These are phyloP conservation scores for Pestalotiopsis sp. DNA, from an alignment of 2,329 filamentous ascomycete genomes.

Conservation along the genomic window DNA sequence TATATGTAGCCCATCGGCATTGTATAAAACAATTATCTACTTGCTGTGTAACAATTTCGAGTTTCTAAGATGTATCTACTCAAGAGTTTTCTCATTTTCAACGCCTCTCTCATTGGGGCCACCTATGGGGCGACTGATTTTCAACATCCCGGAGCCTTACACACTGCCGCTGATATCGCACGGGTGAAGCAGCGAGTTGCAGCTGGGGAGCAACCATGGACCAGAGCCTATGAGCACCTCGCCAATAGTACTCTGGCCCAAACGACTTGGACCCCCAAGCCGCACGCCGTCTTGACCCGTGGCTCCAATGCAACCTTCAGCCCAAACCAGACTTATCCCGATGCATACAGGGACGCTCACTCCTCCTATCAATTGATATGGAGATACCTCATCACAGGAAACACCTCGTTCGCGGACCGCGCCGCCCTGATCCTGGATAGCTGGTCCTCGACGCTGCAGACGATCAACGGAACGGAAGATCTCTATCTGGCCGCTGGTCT, in stretches of 20 bases:
- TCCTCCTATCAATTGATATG: slow-evolving; percentile 42
- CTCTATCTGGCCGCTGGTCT: slow-evolving; percentile 42
- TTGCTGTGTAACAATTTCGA: neutral
- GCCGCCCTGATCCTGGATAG: slow-evolving; percentile 38
- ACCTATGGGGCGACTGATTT: neutral
- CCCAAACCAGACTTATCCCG: slow-evolving; percentile 33
- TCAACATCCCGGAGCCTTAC: slow-evolving; percentile 15
- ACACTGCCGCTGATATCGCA: slow-evolving; percentile 15
- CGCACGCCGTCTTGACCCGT: slow-evolving; percentile 37
- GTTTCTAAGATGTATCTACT: neutral
- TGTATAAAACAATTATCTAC: neutral
- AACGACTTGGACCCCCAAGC: slow-evolving; percentile 29
- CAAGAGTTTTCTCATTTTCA: neutral
- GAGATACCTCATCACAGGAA: slow-evolving; percentile 41
- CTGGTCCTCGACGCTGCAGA: slow-evolving; percentile 38
- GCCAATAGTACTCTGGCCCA: slow-evolving; percentile 26
- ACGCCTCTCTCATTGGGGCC: neutral
- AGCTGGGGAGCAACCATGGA: slow-evolving; percentile 14
- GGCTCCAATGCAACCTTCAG: slow-evolving; percentile 28
- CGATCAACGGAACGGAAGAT: slow-evolving; percentile 38
- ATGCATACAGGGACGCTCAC: slow-evolving; percentile 35
- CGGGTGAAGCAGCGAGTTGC: slow-evolving; percentile 10
- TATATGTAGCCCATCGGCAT: no score
- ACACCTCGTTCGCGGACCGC: slow-evolving; percentile 38
- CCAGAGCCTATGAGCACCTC: slow-evolving; percentile 14